These are phyloP conservation scores for Pyricularia pennisetigena DNA, from an alignment of 2,329 filamentous ascomycete genomes.

Conservation along the genomic window DNA sequence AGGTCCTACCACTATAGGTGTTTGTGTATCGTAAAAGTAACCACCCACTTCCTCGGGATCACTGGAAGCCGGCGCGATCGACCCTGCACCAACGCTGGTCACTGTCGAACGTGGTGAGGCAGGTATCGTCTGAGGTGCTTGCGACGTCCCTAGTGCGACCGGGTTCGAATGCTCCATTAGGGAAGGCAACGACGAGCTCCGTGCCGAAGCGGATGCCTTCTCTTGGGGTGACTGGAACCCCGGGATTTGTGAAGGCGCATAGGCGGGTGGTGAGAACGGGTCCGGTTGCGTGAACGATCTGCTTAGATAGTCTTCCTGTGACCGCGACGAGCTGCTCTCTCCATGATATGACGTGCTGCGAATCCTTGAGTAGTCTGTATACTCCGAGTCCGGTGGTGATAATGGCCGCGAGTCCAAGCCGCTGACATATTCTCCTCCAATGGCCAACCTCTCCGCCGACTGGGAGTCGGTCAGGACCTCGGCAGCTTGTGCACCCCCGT, in stretches of 20 bases:
- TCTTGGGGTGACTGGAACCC: background rate
- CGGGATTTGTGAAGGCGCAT: background rate
- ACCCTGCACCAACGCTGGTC: constrained; percentile 1
- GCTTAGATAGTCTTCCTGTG: background rate
- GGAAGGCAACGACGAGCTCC: constrained; percentile 9
- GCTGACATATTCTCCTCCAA: background rate
- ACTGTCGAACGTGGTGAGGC: background rate
- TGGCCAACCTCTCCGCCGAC: background rate
- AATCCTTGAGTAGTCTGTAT: background rate
- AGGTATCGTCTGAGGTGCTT: background rate
- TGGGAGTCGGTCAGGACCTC: constrained; percentile 4
- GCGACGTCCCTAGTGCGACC: background rate
- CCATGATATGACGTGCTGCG: background rate
- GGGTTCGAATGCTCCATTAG: constrained; percentile 14
- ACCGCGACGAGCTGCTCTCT: background rate
- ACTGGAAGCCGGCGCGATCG: background rate
- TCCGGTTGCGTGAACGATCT: background rate
- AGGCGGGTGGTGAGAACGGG: constrained; percentile 1
- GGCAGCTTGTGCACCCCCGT: constrained; percentile 4
- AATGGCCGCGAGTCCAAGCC: background rate
- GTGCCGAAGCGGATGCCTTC: background rate
- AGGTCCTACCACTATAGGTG: constrained; percentile 14
- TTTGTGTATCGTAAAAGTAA: constrained; percentile 12
- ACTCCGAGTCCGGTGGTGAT: background rate
- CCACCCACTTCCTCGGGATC: background rate